Conservation (phyloP, 2,329 filamentous ascomycete species). For the Blastomyces silverae region DNA sequence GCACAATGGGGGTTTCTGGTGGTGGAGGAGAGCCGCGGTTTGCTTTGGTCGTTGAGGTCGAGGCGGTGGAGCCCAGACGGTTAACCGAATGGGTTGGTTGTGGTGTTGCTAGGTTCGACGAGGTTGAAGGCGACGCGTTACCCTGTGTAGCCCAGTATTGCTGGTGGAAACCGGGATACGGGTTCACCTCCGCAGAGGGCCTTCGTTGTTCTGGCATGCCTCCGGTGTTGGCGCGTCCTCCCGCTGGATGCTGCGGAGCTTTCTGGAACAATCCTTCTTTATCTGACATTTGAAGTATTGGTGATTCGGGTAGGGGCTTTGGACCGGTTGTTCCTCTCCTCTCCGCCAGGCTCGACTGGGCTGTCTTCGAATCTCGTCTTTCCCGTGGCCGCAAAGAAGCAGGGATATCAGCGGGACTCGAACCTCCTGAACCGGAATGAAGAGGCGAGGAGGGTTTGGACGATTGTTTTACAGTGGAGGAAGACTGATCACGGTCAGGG, state of each 20-base stretch:
- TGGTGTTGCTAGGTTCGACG: conserved; percentile 44
- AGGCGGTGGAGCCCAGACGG: conserved; percentile 71
- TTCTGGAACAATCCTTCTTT: conserved; percentile 75
- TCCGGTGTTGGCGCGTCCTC: conserved; percentile 30
- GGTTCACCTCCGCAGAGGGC: conserved; percentile 29
- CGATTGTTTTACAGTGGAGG: conserved; percentile 21
- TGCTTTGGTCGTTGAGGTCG: conserved; percentile 85
- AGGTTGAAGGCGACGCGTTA: conserved; percentile 23
- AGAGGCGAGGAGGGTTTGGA: conserved; percentile 27
- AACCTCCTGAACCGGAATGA: conserved; percentile 27
- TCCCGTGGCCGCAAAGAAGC: conserved; percentile 37
- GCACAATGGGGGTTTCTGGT: conserved; percentile 80
- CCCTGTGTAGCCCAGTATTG: conserved; percentile 56
- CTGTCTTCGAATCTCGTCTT: conserved; percentile 49
- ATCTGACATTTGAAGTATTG: conserved; percentile 67
- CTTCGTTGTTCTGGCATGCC: conserved; percentile 17
- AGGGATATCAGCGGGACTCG: conserved; percentile 35
- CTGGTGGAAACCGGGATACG: conserved; percentile 51
- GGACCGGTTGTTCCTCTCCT: conserved; percentile 61
- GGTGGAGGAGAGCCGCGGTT: conserved; percentile 89
- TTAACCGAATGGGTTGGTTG: conserved; percentile 50
- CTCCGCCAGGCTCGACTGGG: conserved; percentile 63
- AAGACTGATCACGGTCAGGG: conserved; percentile 28
- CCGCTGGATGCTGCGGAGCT: conserved; percentile 40
- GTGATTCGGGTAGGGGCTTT: conserved; percentile 75